These are phyloP conservation scores for Monosporascus sp. DNA, from an alignment of 2,329 filamentous ascomycete genomes.

Conservation along the genomic window DNA sequence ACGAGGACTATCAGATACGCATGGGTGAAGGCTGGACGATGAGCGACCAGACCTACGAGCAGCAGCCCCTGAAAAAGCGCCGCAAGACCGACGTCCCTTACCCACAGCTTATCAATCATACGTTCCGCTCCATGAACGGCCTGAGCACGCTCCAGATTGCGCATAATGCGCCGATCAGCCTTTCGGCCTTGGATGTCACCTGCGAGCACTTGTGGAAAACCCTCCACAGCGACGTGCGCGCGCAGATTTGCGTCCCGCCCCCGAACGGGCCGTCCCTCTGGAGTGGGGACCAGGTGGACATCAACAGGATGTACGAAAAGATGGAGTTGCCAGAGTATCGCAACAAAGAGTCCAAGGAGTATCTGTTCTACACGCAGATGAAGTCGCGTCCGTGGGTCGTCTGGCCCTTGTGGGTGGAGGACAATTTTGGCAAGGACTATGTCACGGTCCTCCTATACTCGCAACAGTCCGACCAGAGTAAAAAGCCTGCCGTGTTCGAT, in stretches of 20 bases:
- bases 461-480: background rate
- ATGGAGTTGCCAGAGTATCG: conserved; percentile 2
- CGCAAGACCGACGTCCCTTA: conserved; percentile 16
- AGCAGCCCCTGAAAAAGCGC: conserved; percentile 13
- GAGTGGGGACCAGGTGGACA: conserved; percentile 4
- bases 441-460: conserved; percentile 14
- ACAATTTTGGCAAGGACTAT: conserved; percentile 18
- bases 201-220: conserved; percentile 16
- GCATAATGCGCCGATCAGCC: conserved; percentile 13
- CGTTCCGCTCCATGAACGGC: conserved; percentile 11
- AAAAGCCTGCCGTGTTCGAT: conserved; percentile 1
- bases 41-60: conserved; percentile 16
- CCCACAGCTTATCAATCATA: conserved; percentile 9
- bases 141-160: conserved; percentile 20
- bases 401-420: conserved; percentile 24
- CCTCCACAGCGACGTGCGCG: conserved; percentile 8
- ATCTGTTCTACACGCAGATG: conserved; percentile 7
- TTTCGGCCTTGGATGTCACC: conserved; percentile 16
- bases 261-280: conserved; percentile 22
- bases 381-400: conserved; percentile 16
- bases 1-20: conserved; percentile 12
- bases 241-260: conserved; percentile 5
- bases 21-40: conserved; percentile 19
- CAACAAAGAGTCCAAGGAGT: background rate
- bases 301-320: conserved; percentile 8